Conservation (phyloP, 129 eudicot species). For the Dittrichia graveolens region DNA sequence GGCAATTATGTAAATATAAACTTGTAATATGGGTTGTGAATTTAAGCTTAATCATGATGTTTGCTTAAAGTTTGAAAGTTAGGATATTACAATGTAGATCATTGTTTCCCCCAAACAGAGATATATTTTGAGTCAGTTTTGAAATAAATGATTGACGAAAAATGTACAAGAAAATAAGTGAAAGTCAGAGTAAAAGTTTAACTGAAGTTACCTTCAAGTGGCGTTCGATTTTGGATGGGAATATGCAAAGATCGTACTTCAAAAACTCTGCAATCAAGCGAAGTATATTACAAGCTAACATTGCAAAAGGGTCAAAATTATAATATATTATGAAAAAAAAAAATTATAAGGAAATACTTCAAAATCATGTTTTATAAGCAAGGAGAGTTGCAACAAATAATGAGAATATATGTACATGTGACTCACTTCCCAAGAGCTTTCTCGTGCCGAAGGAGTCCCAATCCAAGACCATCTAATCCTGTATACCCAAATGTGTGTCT, state of each 20-base stretch:
- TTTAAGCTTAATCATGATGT: neutral
- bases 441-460: constrained; percentile 63
- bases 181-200: too few relatives aligned
- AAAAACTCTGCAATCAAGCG: constrained; percentile 46
- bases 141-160: too few relatives aligned
- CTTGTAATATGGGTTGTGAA: neutral
- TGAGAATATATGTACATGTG: neutral
- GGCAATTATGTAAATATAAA: neutral
- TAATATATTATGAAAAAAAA: neutral
- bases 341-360: neutral
- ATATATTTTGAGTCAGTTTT: neutral
- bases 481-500: neutral
- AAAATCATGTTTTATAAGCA: constrained; percentile 1
- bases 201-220: constrained; percentile 48
- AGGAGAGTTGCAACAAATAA: neutral
- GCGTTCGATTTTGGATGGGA: constrained; percentile 61
- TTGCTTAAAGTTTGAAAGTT: neutral
- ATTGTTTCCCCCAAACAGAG: neutral
- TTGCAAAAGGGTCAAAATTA: neutral
- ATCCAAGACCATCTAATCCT: constrained; percentile 71
- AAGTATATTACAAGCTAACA: neutral
- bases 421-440: constrained; percentile 66
- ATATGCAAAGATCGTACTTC: constrained; percentile 68
- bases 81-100: neutral
- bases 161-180: neutral